These are phyloP conservation scores for Fusarium sp. DNA, from an alignment of 2,329 filamentous ascomycete genomes.

Conservation along the genomic window DNA sequence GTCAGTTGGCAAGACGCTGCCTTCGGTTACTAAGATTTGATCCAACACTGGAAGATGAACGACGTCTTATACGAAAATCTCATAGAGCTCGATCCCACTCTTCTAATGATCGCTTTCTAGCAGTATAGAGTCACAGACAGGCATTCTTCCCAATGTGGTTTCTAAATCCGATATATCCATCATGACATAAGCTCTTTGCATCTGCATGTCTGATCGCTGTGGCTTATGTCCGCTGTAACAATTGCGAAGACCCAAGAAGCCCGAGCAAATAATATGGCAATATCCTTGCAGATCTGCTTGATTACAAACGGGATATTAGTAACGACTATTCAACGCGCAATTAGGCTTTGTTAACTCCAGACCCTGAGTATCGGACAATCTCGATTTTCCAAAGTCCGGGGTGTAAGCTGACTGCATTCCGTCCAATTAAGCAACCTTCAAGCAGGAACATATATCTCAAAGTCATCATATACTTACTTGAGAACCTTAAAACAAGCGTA, in stretches of 20 bases:
- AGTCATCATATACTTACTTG: neutral
- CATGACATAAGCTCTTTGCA: neutral
- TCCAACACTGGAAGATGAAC: neutral
- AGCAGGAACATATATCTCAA: neutral
- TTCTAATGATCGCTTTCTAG: neutral
- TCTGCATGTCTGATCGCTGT: neutral
- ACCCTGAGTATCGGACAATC: slow-evolving; percentile 14
- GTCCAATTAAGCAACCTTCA: no score
- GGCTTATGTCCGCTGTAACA: neutral
- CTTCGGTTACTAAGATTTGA: no score
- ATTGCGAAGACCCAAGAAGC: neutral
- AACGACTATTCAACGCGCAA: neutral
- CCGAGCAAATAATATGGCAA: neutral
- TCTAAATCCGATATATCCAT: slow-evolving; percentile 28
- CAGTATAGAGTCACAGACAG: neutral
- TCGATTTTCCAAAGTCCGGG: slow-evolving; percentile 32
- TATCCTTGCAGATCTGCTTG: no score
- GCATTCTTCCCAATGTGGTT: no score
- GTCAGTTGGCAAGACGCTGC: no score
- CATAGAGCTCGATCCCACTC: accelerated
- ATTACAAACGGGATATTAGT: neutral
- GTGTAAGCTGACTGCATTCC: neutral
- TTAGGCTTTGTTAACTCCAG: slow-evolving; percentile 9
- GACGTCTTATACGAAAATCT: neutral
- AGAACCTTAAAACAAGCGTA: neutral